Conservation (phyloP, 768 basidiomycete genomes). For the Trametes punicea region DNA sequence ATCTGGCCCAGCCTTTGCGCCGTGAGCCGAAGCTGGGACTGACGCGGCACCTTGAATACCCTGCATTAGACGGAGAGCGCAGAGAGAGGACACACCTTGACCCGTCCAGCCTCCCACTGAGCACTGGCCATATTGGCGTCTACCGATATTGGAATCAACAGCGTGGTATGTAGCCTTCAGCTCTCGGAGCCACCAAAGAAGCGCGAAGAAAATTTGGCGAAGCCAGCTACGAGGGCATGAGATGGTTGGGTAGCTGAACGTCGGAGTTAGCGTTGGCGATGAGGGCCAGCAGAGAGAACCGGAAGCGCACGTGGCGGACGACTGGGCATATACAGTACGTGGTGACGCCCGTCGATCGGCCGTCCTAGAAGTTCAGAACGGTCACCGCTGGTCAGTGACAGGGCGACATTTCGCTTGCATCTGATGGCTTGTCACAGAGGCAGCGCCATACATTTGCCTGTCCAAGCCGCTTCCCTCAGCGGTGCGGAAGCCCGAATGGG, state of each 20-base stretch:
- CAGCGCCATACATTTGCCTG: slow-evolving; percentile 4
- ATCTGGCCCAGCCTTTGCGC: slow-evolving; percentile 66
- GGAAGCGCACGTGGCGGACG: slow-evolving; percentile 7
- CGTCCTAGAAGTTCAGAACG: background rate
- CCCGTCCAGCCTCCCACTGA: slow-evolving; percentile 32
- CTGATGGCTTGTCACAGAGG: slow-evolving; percentile 1
- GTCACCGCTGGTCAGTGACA: background rate
- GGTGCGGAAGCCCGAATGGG: background rate
- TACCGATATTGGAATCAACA: background rate
- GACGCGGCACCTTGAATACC: background rate
- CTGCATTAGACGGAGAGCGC: background rate
- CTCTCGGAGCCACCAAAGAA: background rate
- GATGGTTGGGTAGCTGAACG: background rate
- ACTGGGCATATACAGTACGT: slow-evolving; percentile 10
- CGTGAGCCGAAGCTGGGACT: slow-evolving; percentile 63
- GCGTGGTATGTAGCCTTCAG: background rate
- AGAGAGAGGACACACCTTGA: slow-evolving; percentile 28
- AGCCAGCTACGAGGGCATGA: background rate
- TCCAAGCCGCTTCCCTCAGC: background rate
- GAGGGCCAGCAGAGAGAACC: slow-evolving; percentile 11
- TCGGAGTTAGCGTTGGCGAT: background rate
- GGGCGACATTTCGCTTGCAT: background rate
- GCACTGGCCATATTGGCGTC: slow-evolving; percentile 13
- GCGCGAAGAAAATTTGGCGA: background rate
- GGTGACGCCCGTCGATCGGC: slow-evolving; percentile 1